Evolutionary conservation across 768 basidiomycete species (phyloP), one percentile per base, ranked within the genome.

Genomic region (Agrocybe praecox): DNA sequence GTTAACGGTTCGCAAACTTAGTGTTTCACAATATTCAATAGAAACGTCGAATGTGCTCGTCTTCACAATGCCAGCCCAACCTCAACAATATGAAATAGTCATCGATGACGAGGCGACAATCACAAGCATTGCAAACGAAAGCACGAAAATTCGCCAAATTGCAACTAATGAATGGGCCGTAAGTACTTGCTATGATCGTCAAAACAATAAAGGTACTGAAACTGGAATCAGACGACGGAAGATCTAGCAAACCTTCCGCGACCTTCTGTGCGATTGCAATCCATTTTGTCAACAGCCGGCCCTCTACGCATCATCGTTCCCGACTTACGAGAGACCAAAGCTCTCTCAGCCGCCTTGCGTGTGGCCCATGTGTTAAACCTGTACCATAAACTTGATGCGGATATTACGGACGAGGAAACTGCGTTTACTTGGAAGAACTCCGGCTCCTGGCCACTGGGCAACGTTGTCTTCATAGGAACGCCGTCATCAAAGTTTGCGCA

Each of bases 321-420:
- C 10, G 58, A 63, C 59, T 15, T 21, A 57, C 6, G 64, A 66
- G 34, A 57, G 10, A 26, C 46, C 1, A 64, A 67, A n/a, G 77
- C 80, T 26, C 64, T 82, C 9, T 83, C 82, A 0, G 69, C 85
- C 2, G 92, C 90, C 2, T 67, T 80, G 11, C 79, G 93, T 12
- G 72, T 95, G 21, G 85, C 88, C 2, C 84, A 92, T 65, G 81
- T 85, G 58, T 72, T 94, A 17, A 72, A 83, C 29, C 64, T 83
- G 0, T 92, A 88, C 69, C 88, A 92, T 65, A 79, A 82, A 56
- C 68, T 95, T 19, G 92, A 94, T 58, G 68, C 83, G 0, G 80
- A 84, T 47, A 84, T 96, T 44, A 62, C 86, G 49, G 60, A 67
- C 32, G 80, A 79, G 59, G 53, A 67, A 2, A 78, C 80, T 59